These are phyloP conservation scores for Penicillium brevicompactum DNA, from an alignment of 2,329 filamentous ascomycete genomes.

Conservation along the genomic window DNA sequence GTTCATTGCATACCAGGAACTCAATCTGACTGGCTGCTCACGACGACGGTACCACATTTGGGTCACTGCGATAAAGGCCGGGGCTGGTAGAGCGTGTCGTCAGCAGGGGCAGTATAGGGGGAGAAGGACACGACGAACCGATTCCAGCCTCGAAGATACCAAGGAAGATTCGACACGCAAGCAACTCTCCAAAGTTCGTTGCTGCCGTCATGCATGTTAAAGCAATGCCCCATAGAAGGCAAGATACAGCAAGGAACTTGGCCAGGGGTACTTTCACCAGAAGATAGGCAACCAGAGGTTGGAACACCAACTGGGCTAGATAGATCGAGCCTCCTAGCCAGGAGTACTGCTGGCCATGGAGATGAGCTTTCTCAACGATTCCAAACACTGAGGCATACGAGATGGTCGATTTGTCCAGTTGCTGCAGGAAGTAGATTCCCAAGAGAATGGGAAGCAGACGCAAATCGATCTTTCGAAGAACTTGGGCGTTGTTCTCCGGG, in stretches of 20 bases:
- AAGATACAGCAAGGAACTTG: slow-evolving; percentile 59
- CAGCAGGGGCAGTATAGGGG: background rate
- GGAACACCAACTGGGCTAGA: slow-evolving; percentile 56
- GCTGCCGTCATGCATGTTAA: slow-evolving; percentile 57
- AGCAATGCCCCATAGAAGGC: slow-evolving; percentile 56
- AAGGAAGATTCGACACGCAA: slow-evolving; percentile 58
- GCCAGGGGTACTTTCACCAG: slow-evolving; percentile 63
- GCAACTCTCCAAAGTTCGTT: slow-evolving; percentile 51
- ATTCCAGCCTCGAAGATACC: slow-evolving; percentile 58
- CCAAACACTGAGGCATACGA: slow-evolving; percentile 66
- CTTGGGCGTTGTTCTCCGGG: slow-evolving; percentile 54
- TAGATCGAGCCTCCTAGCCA: slow-evolving; percentile 58
- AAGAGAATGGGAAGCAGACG: slow-evolving; percentile 58
- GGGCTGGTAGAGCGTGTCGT: slow-evolving; percentile 36
- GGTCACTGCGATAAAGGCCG: slow-evolving; percentile 55
- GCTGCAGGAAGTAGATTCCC: slow-evolving; percentile 64
- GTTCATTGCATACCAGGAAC: slow-evolving; percentile 59
- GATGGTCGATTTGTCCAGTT: slow-evolving; percentile 64
- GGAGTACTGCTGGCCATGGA: slow-evolving; percentile 58
- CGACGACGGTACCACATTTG: slow-evolving; percentile 59
- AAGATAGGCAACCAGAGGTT: slow-evolving; percentile 55
- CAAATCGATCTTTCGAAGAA: slow-evolving; percentile 55
- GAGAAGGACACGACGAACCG: slow-evolving; percentile 23
- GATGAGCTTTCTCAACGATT: slow-evolving; percentile 59
- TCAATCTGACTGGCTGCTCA: slow-evolving; percentile 55